Base-by-base conservation (phyloP, 2,329 filamentous ascomycete species). In the Daldinia eschscholtzii region DNA sequence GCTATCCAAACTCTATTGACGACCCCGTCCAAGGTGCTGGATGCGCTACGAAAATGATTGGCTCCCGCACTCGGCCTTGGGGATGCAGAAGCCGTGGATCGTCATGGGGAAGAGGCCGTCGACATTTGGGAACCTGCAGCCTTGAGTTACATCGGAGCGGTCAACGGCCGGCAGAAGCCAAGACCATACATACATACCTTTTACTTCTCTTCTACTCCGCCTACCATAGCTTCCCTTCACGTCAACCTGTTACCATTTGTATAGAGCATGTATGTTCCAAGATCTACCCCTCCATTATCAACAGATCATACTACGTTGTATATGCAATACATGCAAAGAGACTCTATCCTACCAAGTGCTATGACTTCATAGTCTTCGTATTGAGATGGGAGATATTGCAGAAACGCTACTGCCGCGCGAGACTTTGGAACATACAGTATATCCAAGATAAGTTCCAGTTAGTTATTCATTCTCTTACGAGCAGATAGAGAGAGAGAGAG, bases 61-160 rank as follows among this genome's bases (percentile, higher is more conserved):
- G 75, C 70, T 71, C 65, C 69, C 55, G 35, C 60, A 58, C 57
- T 65, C 60, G 64, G 64, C 48, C 64, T 72, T 70, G 71, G 70
- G 70, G 67, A 63, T 58, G 70, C 71, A 74, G 65, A 62, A 68
- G 66, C 70, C 65, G 73, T 60, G 68, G 74, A 76, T 77, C 75
- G 61, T 64, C 72, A 70, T 71, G 72, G 74, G 75, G 68, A 73
- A 67, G 69, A 71, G 72, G 72, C 71, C 72, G 68, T 70, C 65
- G 44, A 70, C 60, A 61, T 70, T 59, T 42, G 58, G 67, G 72
- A 67, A 67, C 67, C 70, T 73, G 71, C 73, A 71, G 64, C 66
- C 72, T 67, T 64, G 68, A 65, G 75, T 76, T 75, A 73, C 75
- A 76, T 76, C 73, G 70, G 56, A 71, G 66, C 71, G 48, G 57